Evolutionary conservation across 768 basidiomycete species (phyloP), one percentile per base, ranked within the genome.

Genomic region (Gyrodon lividus): DNA sequence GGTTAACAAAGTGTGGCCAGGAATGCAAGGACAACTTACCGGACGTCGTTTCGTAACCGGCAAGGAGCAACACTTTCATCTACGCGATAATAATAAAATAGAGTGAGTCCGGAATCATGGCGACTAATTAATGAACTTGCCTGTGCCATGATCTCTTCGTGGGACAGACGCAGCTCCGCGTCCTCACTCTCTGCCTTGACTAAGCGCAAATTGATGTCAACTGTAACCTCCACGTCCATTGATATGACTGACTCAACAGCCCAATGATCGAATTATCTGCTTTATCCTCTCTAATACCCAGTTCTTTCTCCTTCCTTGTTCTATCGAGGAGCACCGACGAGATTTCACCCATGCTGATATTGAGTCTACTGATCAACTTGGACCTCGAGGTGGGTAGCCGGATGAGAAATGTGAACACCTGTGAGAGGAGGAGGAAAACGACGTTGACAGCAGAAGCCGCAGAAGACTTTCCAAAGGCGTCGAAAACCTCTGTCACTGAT

Each of bases 31-130:
- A 7, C 26, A 16, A 52, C 59, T 16, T 47, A 60, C 65, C 53
- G 3, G 65, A 63, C 2, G 80, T 82, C 4, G 80, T 81, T 64
- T 81, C 80, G 47, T 82, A 82, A 33, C 79, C 79, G 68, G 57
- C 44, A n/a, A 57, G 26, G 43, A 37, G 43, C 37, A 55, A 26
- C 30, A 46, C 46, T 26, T 16, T 46, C 22, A 38, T 57, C 56
- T 55, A 10, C 5, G 13, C 31, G 13, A 31, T 5, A 6, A 31
- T 26, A n/a, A n/a, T n/a, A 4, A 31, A 31, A 2, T 31, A 31
- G 31, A 10, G 30, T 31, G 30, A 31, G 31, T 31, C 2, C 2
- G 13, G 8, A 31, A 31, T 2, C 10, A 31, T 14, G 31, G 12
- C 13, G 31, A 31, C 2, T 12, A 2, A 31, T 31, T 5, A 31